Base-by-base conservation (phyloP, 202 grass and related monocot species). In the Panicum virgatum region DNA sequence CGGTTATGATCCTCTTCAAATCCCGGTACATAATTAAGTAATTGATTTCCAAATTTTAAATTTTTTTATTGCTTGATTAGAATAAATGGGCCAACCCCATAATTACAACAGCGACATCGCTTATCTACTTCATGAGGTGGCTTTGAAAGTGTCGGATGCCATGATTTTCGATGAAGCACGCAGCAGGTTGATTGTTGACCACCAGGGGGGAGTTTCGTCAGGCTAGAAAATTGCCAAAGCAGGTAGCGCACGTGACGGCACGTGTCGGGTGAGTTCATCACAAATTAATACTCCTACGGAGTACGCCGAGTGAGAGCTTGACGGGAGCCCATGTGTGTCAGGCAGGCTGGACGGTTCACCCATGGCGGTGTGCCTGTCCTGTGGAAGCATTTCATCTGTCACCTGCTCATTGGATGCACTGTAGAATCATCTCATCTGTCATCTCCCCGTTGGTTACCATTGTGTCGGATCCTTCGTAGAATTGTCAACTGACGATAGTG, bases 241-340 rank as follows among this genome's bases (percentile, higher is more conserved):
- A 13, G 74, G 39, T 20, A 20, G 11, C 22, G 60, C 80, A 88
- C 81, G 86, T 84, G 86, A 59, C 18, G 43, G 32, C 80, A 83
- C 80, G 3, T 36, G 75, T 8, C 22, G 0, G 44, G 53, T n/a
- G 74, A 16, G 74, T 47, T 22, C 10, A 3, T 34, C 32, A 3
- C 32, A 23, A 36, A 13, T 70, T 4, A 83, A 64, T 74, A n/a
- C n/a, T n/a, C n/a, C n/a, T n/a, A n/a, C n/a, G n/a, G n/a, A n/a
- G n/a, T n/a, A 78, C 58, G n/a, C n/a, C 56, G 4, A n/a, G 22
- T 22, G 20, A 60, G 3, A 12, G 16, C 2, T 14, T 3, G 30
- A 13, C 12, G 0, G 13, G 43, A 32, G 8, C 59, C 25, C 70
- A 44, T 10, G 18, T n/a, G 61, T 14, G 40, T 23, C 66, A 20